These are phyloP conservation scores for Aspergillus ostianus DNA, from an alignment of 495 filamentous ascomycete species.

Conservation along the genomic window DNA sequence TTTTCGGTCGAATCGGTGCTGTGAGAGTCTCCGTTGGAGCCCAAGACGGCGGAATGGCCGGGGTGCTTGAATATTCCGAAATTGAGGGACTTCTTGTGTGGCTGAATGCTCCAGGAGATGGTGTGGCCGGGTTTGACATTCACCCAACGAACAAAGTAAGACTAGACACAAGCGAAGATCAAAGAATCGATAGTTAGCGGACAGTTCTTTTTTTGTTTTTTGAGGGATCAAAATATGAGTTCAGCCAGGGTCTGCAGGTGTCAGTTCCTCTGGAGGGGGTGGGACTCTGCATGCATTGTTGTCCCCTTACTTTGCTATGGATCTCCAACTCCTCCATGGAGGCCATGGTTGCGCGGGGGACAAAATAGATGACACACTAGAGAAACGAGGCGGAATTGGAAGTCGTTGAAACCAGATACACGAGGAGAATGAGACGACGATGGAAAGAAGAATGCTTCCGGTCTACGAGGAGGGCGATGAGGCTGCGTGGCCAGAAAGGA, in stretches of 20 bases:
- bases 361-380: constrained; percentile 1
- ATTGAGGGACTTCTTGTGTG: constrained; percentile 96
- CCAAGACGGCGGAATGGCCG: constrained; percentile 55
- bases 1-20: constrained; percentile 46
- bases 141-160: constrained; percentile 97
- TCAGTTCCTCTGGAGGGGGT: background rate
- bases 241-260: background rate
- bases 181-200: constrained; percentile 2
- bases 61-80: constrained; percentile 98
- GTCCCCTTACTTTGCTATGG: constrained; percentile 80
- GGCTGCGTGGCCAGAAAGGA: background rate
- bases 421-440: background rate
- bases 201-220: background rate
- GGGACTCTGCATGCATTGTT: constrained; percentile 3
- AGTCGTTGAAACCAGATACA: constrained; percentile 16
- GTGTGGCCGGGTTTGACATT: constrained; percentile 83
- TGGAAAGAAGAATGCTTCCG: background rate
- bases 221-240: background rate
- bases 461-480: background rate
- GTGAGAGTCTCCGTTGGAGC: constrained; percentile 43
- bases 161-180: constrained; percentile 49
- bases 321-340: constrained; percentile 97
- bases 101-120: constrained; percentile 96
- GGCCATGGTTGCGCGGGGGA: constrained; percentile 58
- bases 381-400: background rate